Evolutionary conservation across 176 grass and related monocot genomes (phyloP), one percentile per base, ranked within the genome.

Genomic region (Alloteropsis semialata): DNA sequence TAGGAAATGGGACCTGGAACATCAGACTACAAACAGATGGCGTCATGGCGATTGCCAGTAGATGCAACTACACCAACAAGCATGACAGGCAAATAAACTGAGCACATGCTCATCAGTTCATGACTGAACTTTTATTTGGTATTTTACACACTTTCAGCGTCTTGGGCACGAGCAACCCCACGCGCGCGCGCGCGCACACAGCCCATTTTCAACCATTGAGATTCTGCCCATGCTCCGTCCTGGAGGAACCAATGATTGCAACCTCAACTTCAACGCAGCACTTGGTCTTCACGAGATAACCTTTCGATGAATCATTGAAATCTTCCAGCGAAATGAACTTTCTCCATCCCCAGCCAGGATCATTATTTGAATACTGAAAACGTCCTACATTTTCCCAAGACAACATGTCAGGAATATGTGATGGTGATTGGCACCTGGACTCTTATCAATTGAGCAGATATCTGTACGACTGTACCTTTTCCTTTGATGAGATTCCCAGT

Each of bases 301-400:
- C 85, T 1, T 87, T 82, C 9, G 85, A 50, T 0, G 79, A 37
- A 24, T 82, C 33, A 51, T 69, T 70, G n/a, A 87, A 87, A 69
- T 87, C 54, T 45, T 82, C 72, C 63, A 61, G 42, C 3, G 72
- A 25, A 36, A 87, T 62, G 63, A 82, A 87, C 28, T 82, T 87
- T 4, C 0, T 10, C 49, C 38, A 87, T 39, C 85, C 72, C 78
- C 71, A 82, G 5, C 0, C 2, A 3, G 1, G 6, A 29, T 0
- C 5, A 21, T 49, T 50, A 4, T 69, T 38, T 22, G 78, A 53
- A 27, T 58, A 82, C 34, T 76, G 41, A 22, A 1, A 8, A 28
- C 78, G 61, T 1, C 61, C 85, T 87, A 32, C 5, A 18, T 3
- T 65, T 69, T 22, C 21, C 48, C 71, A 10, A 8, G 15, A 74